Evolutionary conservation across 1,139 yeast genomes (phyloP), one percentile per base, ranked within the genome.

Genomic region (Yamadazyma triangularis): DNA sequence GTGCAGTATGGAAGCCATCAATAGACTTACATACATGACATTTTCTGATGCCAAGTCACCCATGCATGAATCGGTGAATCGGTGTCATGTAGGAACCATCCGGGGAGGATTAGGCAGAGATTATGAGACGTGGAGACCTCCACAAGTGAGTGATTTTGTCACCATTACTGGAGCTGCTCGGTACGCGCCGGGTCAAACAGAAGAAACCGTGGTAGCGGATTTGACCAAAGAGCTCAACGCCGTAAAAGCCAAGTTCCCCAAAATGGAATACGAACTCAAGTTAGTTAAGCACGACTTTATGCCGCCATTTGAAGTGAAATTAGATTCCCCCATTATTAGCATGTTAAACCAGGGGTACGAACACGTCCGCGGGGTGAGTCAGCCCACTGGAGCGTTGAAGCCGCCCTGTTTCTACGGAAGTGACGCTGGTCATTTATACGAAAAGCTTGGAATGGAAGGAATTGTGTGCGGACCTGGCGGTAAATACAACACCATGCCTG

Each of bases 341-440:
- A 23, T 36, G 5, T 32, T 50, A 28, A 49, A 49, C 29, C 18
- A 33, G 8, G 33, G 48, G 18, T 50, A 50, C 37, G 36, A 33
- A 23, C 26, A 31, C 3, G 43, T 49, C 5, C 35, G 55, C 21
- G 47, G 45, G 4, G 44, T 36, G 5, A 45, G 42, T 4, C 55
- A 50, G 29, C 55, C 55, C 3, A 50, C 53, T 2, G 55, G 55
- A 4, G 55, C 51, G 6, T 32, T 50, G 20, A 47, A 41, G 25
- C 55, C 55, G 7, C 55, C 55, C 16, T 50, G 55, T 28, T 50
- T 48, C 32, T 50, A 50, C 29, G 55, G 55, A 4, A 47, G 52
- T 35, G 55, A 50, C 34, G 55, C 55, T 11, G 55, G 55, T 11
- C 53, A 49, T 29, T 37, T 50, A 12, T 50, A 50, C 23, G 51